Percentiles rank a stretch among this genome's conserved stretches.
phyloP scores from a whole-genome alignment of 2,329 filamentous ascomycete genomes.

The Rasamsonia emersonii region DNA sequence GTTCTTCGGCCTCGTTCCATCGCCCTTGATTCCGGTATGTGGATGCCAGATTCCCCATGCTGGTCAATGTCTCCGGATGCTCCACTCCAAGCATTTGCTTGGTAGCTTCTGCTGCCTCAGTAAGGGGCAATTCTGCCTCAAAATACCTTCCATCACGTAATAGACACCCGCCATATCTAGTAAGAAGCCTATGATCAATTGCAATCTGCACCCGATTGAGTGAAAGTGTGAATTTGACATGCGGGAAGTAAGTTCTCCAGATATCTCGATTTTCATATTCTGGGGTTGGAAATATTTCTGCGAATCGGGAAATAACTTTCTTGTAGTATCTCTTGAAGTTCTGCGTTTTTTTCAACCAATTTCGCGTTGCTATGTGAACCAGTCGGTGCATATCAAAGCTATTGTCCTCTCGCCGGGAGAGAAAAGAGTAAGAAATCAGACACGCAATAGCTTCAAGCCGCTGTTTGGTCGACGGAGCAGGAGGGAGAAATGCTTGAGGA shows the following conservation, averaged over 20 bases:
- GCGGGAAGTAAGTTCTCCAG: not conserved
- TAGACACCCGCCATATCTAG: conserved; percentile 1
- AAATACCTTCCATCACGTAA: conserved; percentile 4
- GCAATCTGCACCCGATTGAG: not conserved
- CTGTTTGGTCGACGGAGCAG: conserved; percentile 10
- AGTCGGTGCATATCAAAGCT: conserved; percentile 19
- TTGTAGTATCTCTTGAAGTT: conserved; percentile 11
- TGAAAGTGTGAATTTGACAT: not conserved
- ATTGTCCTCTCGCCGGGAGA: conserved; percentile 12
- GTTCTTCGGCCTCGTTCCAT: conserved; percentile 1
- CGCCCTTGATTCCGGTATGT: not conserved
- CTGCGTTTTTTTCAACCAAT: conserved; percentile 20
- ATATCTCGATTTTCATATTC: not conserved
- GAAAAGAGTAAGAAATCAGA: conserved; percentile 25
- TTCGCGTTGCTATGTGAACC: conserved; percentile 25
- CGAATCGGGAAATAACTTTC: conserved; percentile 13
- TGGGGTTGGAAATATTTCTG: conserved; percentile 6
- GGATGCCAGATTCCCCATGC: not conserved
- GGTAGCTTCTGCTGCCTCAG: conserved; percentile 9
- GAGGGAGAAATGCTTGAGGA: conserved; percentile 21
- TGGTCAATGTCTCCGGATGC: not conserved
- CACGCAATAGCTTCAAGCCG: conserved; percentile 21
- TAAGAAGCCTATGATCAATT: not conserved
- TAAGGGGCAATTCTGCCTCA: conserved; percentile 10
- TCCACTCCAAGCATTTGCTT: conserved; percentile 10